Evolutionary conservation across 129 eudicot genomes (phyloP), one percentile per base, ranked within the genome.

Genomic region (Gnaphalium uliginosum): DNA sequence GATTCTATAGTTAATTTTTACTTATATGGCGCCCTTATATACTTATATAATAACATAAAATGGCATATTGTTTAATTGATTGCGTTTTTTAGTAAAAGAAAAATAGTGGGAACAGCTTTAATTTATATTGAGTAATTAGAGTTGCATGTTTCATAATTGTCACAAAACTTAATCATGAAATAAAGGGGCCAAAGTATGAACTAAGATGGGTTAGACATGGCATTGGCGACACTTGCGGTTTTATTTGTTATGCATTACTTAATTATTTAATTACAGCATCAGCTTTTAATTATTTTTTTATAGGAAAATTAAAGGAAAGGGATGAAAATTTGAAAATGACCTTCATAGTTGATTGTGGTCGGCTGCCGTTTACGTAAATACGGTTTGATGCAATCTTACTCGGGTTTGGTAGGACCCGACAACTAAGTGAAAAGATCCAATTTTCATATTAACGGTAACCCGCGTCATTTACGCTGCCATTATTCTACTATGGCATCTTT

Each of bases 331-430:
- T 2, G 58, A 74, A 60, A 74, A 43, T 60, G 59, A 17, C 46
- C 11, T 54, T 25, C 39, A 23, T 51, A 51, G 59, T 51, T 51
- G 57, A 51, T 30, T 30, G 73, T 75, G 79, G 71, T 68, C 74
- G 41, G 73, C 75, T 69, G 81, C 81, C 81, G 79, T 51, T 76
- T 65, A 53, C 23, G 33, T 54, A 69, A 69, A 58, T 69, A 59
- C 63, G 54, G 76, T 35, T 69, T 39, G 53, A 59, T 78, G 76
- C 15, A 46, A 78, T 69, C 64, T 59, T 60, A 69, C 15, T 59
- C 60, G 37, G 3, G 29, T 23, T 19, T 56, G 30, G 10, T 7
- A 0, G 53, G 76, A 65, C 41, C 70, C 63, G 39, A 70, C 76
- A 68, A 69, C n/a, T n/a, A n/a, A 9, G 1, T 26, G 41, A 4